Evolutionary conservation across 345 rosid genomes (phyloP), one percentile per base, ranked within the genome.

Genomic region (Rhodamnia argentea): DNA sequence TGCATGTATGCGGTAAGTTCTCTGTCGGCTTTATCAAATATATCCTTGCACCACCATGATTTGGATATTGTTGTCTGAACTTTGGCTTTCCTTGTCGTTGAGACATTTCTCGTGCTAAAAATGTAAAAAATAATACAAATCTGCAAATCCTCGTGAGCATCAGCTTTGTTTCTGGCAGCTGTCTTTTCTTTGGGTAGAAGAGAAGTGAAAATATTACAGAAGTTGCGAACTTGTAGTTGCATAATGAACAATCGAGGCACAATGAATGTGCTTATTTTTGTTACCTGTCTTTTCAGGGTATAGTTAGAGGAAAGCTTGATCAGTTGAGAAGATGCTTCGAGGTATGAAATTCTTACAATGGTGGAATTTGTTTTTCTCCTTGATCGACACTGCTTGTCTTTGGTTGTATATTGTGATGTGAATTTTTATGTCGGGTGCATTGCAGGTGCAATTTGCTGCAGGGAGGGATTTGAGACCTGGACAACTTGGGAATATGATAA

Each of bases 401-500:
- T 29, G 42, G 26, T 42, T 64, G 16, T 50, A 50, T 76, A n/a
- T 85, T 18, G 52, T 44, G 22, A 81, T 76, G 32, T 56, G 54
- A 22, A 53, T 57, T 83, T 76, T 83, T 83, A 60, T 83, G 81
- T 86, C 83, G 81, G 82, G 27, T 83, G 27, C 87, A 53, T 50
- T 91, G 85, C 88, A 96, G 99, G 98, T 95, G 64, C 98, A 94
- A 84, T 96, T 96, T 91, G 99, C 99, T 83, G 97, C 98, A 82
- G 99, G 99, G 85, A 94, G 99, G 90, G 99, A 97, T 92, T 92
- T 92, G 75, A 94, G 98, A 89, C 99, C 99, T 86, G 99, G 94
- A 83, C 95, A 97, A 85, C 93, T 96, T 60, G 95, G 91, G 85
- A 93, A 87, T 91, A 96, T 97, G 99, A 89, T 97, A 86, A 93